A percentile compares a stretch with the other conserved stretches of the same genome.
These are phyloP conservation scores for Flaveria bidentis DNA, from an alignment of 129 eudicot species.

Conservation along the genomic window DNA sequence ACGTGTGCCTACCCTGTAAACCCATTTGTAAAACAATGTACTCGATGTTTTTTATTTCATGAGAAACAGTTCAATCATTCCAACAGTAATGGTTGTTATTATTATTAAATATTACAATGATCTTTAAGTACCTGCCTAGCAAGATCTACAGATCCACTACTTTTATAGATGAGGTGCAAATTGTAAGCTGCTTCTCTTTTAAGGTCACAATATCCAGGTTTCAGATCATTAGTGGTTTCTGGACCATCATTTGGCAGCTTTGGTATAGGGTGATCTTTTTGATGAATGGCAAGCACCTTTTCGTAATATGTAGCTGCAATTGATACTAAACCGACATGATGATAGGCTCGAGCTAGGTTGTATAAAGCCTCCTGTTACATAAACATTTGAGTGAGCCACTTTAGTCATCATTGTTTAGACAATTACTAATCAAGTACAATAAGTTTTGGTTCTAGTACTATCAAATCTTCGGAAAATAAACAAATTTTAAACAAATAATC, in stretches of 20 bases:
- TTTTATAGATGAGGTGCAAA: conserved; percentile 75
- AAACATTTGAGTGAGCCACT: not conserved
- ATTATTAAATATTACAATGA: conserved; percentile 43
- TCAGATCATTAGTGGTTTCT: conserved; percentile 36
- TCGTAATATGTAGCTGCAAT: conserved; percentile 70
- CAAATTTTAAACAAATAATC: conserved; percentile 4
- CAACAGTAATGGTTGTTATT: not conserved
- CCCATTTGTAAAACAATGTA: too few relatives aligned
- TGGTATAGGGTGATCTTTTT: conserved; percentile 65
- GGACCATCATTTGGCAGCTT: conserved; percentile 63
- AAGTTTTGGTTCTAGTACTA: not conserved
- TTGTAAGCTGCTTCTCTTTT: conserved; percentile 89
- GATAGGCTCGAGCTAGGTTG: conserved; percentile 82
- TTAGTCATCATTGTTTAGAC: conserved; percentile 14
- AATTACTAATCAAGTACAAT: not conserved
- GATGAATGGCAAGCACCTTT: conserved; percentile 60
- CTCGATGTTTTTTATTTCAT: too few relatives aligned
- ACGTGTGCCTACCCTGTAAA: not conserved
- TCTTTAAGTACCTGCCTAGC: conserved; percentile 90
- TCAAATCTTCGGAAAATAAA: not conserved
- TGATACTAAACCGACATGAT: conserved; percentile 74
- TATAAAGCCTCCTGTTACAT: conserved; percentile 74
- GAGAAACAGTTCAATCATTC: not conserved
- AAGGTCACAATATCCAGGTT: conserved; percentile 81
- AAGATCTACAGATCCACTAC: conserved; percentile 86